Evolutionary conservation across 306 rosid genomes (phyloP).

Genomic region (Cicer yamashitae): DNA sequence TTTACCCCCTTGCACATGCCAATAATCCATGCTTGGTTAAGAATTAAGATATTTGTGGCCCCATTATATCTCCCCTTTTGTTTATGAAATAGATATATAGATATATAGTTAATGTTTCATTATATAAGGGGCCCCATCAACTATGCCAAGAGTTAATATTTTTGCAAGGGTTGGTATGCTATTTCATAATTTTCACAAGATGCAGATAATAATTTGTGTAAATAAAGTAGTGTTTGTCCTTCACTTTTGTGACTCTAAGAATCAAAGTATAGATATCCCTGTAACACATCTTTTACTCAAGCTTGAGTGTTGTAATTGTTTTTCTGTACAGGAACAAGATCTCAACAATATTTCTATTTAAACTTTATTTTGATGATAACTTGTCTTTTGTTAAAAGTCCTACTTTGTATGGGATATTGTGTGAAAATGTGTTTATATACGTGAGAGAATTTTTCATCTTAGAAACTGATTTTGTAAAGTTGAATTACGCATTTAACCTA

Average conservation of each 20-base stretch:
- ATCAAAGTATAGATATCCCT: conserved; percentile 46
- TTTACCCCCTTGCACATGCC: conserved; percentile 41
- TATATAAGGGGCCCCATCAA: conserved; percentile 44
- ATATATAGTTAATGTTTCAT: conserved; percentile 37
- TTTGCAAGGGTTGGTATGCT: conserved; percentile 48
- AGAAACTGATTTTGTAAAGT: no score
- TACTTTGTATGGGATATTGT: no score
- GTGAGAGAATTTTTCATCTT: no score
- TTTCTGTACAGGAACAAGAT: conserved; percentile 61
- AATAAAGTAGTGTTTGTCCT: conserved; percentile 52
- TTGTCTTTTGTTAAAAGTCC: neutral
- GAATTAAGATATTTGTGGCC: conserved; percentile 45
- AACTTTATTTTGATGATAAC: conserved; percentile 1
- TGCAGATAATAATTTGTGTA: conserved; percentile 59
- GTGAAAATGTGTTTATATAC: no score
- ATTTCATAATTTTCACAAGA: conserved; percentile 43
- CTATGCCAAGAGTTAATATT: conserved; percentile 41
- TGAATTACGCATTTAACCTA: no score
- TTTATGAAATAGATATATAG: conserved; percentile 37
- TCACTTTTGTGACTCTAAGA: conserved; percentile 40
- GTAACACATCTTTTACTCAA: conserved; percentile 47
- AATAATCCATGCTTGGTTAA: conserved; percentile 45
- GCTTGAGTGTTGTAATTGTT: conserved; percentile 48
- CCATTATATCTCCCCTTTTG: conserved; percentile 42
- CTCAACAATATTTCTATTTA: conserved; percentile 48